Conservation (phyloP, 1,139 yeast species). For the Scheffersomyces quercinus region DNA sequence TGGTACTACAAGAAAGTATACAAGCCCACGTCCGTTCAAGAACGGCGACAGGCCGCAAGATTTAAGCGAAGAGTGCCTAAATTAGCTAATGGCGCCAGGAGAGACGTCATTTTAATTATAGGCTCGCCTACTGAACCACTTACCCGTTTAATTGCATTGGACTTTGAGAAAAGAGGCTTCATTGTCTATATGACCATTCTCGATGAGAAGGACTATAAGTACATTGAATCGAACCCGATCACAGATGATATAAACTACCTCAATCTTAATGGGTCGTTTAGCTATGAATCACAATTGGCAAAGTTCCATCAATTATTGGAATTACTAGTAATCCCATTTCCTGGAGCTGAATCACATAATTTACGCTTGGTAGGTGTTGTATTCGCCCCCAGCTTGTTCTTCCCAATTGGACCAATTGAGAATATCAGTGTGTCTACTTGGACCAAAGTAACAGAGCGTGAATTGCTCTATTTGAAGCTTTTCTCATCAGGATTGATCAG, state of each 20-base stretch:
- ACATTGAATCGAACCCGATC: constrained; percentile 60
- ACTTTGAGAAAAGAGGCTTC: constrained; percentile 76
- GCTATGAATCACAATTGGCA: constrained; percentile 38
- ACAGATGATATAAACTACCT: constrained; percentile 50
- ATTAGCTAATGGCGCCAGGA: constrained; percentile 68
- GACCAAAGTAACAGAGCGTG: constrained; percentile 50
- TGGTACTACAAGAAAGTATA: constrained; percentile 9
- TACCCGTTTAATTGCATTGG: constrained; percentile 68
- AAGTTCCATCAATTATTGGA: constrained; percentile 44
- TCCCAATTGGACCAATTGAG: constrained; percentile 71
- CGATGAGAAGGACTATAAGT: constrained; percentile 61
- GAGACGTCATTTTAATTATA: constrained; percentile 69
- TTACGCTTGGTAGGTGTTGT: constrained; percentile 58
- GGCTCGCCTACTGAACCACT: constrained; percentile 82
- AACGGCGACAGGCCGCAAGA: constrained; percentile 3
- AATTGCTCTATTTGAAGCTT: constrained; percentile 48
- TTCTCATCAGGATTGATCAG: constrained; percentile 59
- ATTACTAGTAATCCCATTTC: constrained; percentile 45
- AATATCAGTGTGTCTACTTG: constrained; percentile 54
- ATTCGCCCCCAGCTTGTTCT: constrained; percentile 63
- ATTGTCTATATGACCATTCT: constrained; percentile 75
- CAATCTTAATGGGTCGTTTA: constrained; percentile 29
- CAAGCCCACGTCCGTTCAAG: neutral
- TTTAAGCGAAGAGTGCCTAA: constrained; percentile 59
- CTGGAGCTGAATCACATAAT: constrained; percentile 55